These are phyloP conservation scores for Saccharum hybrid DNA, from an alignment of 202 grass and related monocot genomes.

Conservation along the genomic window DNA sequence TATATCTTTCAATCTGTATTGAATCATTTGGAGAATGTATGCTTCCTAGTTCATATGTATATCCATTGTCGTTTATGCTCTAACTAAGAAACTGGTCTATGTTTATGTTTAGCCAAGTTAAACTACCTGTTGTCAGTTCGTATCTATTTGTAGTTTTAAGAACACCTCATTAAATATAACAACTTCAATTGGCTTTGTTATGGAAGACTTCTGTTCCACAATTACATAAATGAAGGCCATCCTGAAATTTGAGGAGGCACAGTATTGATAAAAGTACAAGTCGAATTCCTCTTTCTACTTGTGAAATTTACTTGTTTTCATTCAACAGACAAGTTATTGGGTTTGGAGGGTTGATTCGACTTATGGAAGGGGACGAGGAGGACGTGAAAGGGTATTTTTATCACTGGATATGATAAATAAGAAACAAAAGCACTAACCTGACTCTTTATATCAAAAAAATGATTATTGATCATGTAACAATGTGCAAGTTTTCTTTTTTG, in stretches of 20 bases:
- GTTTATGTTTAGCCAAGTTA: slow-evolving; percentile 19
- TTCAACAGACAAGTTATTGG: slow-evolving; percentile 91
- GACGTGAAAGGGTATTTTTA: slow-evolving; percentile 89
- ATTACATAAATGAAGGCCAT: slow-evolving; percentile 36
- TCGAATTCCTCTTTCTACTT: slow-evolving; percentile 44
- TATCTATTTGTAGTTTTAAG: slow-evolving; percentile 41
- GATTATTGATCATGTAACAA: slow-evolving; percentile 31
- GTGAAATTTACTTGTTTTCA: slow-evolving; percentile 68
- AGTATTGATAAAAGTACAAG: slow-evolving; percentile 45
- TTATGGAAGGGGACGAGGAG: slow-evolving; percentile 75
- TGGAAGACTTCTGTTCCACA: slow-evolving; percentile 11
- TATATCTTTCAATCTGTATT: slow-evolving; percentile 29
- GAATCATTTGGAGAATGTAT: slow-evolving; percentile 29
- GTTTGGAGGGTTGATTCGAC: slow-evolving; percentile 95
- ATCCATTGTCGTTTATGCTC: slow-evolving; percentile 32
- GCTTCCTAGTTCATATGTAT: slow-evolving; percentile 25
- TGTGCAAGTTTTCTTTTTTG: slow-evolving; percentile 36
- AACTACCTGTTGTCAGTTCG: neutral
- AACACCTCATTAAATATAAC: slow-evolving; percentile 16
- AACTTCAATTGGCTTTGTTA: slow-evolving; percentile 27
- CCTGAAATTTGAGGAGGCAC: slow-evolving; percentile 38
- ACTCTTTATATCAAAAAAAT: slow-evolving; percentile 37
- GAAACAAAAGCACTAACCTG: slow-evolving; percentile 48
- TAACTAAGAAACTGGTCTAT: slow-evolving; percentile 6
- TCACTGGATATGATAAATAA: slow-evolving; percentile 57